phyloP scores from a whole-genome alignment of 306 rosid genomes.

The Malus orientalis region DNA sequence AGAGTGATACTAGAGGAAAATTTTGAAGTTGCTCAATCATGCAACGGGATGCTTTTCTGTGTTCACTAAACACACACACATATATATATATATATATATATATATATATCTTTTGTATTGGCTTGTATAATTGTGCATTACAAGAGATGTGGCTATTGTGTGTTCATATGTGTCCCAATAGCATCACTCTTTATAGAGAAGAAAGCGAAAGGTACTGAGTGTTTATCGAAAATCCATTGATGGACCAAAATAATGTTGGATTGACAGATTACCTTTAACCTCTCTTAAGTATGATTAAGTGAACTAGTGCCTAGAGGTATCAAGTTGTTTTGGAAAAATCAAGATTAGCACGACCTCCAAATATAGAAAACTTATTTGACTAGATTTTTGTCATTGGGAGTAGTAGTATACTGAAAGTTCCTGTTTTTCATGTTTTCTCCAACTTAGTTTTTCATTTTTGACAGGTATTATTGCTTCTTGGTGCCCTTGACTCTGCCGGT shows the following conservation, averaged over 20 bases:
- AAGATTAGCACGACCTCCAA: no score
- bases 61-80: not conserved
- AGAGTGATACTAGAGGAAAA: not conserved
- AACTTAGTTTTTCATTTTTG: not conserved
- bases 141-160: not conserved
- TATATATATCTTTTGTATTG: not conserved
- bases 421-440: not conserved
- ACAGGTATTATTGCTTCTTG: conserved; percentile 78
- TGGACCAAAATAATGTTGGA: not conserved
- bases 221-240: not conserved
- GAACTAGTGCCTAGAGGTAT: not conserved
- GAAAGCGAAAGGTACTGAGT: not conserved
- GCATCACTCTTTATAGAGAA: not conserved
- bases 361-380: not conserved
- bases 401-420: not conserved
- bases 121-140: not conserved
- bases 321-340: not conserved
- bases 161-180: not conserved
- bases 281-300: not conserved
- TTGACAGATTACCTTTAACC: not conserved
- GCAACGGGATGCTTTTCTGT: not conserved
- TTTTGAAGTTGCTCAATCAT: not conserved
- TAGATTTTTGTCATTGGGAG: not conserved
- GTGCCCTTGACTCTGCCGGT: conserved; percentile 82
- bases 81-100: no score